Base-by-base conservation (phyloP, 176 grass and related monocot species). In the Echinochloa phyllopogon region DNA sequence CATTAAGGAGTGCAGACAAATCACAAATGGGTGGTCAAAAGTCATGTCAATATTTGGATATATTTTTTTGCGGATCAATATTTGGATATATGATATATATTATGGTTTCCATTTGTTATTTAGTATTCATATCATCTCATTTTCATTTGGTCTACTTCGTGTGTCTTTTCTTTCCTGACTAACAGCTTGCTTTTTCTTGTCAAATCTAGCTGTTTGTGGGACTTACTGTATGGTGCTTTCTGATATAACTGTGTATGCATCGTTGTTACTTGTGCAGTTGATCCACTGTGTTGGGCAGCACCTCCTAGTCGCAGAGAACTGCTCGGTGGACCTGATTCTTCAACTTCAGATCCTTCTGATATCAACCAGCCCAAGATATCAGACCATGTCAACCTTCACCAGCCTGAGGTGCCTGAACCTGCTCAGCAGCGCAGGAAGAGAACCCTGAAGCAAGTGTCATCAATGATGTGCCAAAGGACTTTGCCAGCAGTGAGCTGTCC, bases 281-380 rank as follows among this genome's bases (percentile, higher is more conserved):
- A 71, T 77, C 83, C 83, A 27, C 72, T 86, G 45, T 55, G 71
- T 29, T 82, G 72, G 45, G 72, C 72, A 86, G 42, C 63, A 15
- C 83, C 72, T 71, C 88, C 77, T 72, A 77, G 13, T 33, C 64
- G 20, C 25, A 18, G 21, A 23, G 83, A 77, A 81, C 48, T 83
- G 39, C 56, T 82, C 38, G 37, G 43, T 45, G 57, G 20, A 64
- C 57, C 51, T 42, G 55, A 45, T 4, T 0, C 65, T 63, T 82
- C 83, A 72, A 43, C 45, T 65, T 63, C 15, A 13, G 51, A 38
- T 50, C 55, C 7, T 50, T 67, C 13, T 72, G 13, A 49, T 11
- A 8, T 58, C 41, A 21, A 49, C 53, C 75, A 50, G 51, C 40
- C 51, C 0, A 33, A 39, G 18, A 21, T 80, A 39, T 23, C 51